A percentile compares a stretch with the other conserved stretches of the same genome.
Conservation (phyloP, 768 basidiomycete genomes). For the Mycena crocata region DNA sequence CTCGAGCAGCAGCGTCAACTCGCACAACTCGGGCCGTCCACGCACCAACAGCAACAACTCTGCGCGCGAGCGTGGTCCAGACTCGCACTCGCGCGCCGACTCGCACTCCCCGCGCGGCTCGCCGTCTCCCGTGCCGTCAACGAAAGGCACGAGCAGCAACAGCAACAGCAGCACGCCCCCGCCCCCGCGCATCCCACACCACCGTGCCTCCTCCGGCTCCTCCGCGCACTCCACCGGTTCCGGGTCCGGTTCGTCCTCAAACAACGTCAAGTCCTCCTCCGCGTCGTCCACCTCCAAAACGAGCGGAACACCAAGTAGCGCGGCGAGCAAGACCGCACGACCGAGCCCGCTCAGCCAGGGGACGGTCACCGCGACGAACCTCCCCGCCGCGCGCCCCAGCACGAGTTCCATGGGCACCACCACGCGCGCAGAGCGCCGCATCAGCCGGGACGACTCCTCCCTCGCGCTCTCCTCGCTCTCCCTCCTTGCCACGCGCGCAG, state of each 20-base stretch:
- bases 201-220: constrained; percentile 42
- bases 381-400: constrained; percentile 27
- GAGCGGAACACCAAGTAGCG: too few species aligned
- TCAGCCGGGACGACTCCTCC: constrained; percentile 54
- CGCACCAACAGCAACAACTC: constrained; percentile 82
- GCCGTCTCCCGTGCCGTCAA: constrained; percentile 45
- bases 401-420: constrained; percentile 37
- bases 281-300: constrained; percentile 14
- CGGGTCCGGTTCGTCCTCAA: constrained; percentile 37
- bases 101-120: constrained; percentile 45
- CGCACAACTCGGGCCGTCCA: constrained; percentile 63
- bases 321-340: constrained; percentile 42
- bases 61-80: constrained; percentile 58
- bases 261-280: constrained; percentile 35
- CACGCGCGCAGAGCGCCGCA: constrained; percentile 60
- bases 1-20: constrained; percentile 84
- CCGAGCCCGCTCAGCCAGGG: constrained; percentile 50
- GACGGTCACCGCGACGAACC: constrained; percentile 22
- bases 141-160: constrained; percentile 36
- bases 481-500: constrained; percentile 26
- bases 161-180: constrained; percentile 43
- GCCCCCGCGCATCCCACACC: constrained; percentile 45
- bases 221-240: constrained; percentile 23
- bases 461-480: constrained; percentile 33
- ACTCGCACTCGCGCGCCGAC: constrained; percentile 46